These are phyloP conservation scores for Sugiyamaella boreocaroliniensis DNA, from an alignment of 805 yeast species.

Conservation along the genomic window DNA sequence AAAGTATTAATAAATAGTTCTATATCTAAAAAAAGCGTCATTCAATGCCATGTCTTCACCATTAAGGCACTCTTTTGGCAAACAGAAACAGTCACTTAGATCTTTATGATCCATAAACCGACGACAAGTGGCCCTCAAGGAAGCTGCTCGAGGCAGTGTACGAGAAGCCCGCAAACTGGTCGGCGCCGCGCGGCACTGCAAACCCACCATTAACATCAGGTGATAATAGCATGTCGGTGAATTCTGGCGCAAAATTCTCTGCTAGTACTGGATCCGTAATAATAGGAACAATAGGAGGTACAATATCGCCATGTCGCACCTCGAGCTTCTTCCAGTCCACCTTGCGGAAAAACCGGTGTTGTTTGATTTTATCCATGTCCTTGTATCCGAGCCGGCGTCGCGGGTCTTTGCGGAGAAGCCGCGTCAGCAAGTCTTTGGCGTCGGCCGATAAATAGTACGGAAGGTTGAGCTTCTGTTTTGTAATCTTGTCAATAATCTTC, in stretches of 20 bases:
- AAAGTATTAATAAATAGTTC: too few relatives aligned
- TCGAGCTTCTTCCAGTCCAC: conserved; percentile 61
- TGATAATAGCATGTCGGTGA: conserved; percentile 53
- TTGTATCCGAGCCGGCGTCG: conserved; percentile 55
- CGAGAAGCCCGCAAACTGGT: conserved; percentile 30
- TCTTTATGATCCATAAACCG: background rate
- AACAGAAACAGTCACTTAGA: too few relatives aligned
- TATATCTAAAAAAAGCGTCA: too few relatives aligned
- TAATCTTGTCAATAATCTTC: conserved; percentile 66
- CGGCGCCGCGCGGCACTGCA: conserved; percentile 11
- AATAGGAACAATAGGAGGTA: conserved; percentile 78
- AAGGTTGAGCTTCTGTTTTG: conserved; percentile 52
- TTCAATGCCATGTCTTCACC: too few relatives aligned
- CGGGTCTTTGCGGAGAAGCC: conserved; percentile 64
- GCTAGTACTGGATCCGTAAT: conserved; percentile 77
- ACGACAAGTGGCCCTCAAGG: conserved; percentile 20
- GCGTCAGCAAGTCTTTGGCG: conserved; percentile 66
- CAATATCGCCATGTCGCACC: conserved; percentile 39
- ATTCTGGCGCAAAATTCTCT: conserved; percentile 75
- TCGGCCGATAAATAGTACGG: conserved; percentile 76
- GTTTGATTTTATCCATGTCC: conserved; percentile 46
- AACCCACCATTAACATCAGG: conserved; percentile 21
- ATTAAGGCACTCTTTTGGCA: too few relatives aligned
- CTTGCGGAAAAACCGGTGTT: conserved; percentile 71
- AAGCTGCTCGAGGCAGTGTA: conserved; percentile 35